Evolutionary conservation across 1,284 basidiomycete species (phyloP).

Genomic region (Microbotryomycetes sp.): DNA sequence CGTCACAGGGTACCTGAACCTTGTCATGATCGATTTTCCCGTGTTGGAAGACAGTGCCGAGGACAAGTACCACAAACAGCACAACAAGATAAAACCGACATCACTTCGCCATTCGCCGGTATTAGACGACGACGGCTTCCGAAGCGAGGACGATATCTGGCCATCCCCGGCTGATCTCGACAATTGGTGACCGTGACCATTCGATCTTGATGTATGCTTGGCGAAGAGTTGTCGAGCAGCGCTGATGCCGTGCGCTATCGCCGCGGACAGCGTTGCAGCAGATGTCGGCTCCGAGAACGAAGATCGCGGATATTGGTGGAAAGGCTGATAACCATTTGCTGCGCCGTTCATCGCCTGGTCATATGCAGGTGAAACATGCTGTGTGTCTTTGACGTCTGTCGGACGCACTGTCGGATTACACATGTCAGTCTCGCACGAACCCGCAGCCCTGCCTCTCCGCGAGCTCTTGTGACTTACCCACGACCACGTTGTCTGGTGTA

Average conservation of each 20-base stretch:
- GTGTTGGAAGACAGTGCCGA: conserved; percentile 85
- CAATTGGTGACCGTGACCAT: too few relatives aligned
- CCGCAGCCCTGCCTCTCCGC: too few relatives aligned
- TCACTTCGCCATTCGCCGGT: neutral
- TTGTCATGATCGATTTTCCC: conserved; percentile 75
- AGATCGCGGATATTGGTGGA: neutral
- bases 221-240: neutral
- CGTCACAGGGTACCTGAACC: conserved; percentile 76
- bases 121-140: too few relatives aligned
- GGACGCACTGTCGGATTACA: neutral
- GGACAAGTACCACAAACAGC: conserved; percentile 64
- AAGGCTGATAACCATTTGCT: neutral
- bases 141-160: too few relatives aligned
- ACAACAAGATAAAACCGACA: conserved; percentile 50
- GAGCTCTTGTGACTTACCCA: neutral
- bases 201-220: too few relatives aligned
- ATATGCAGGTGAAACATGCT: neutral
- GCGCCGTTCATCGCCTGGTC: neutral
- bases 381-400: conserved; percentile 11
- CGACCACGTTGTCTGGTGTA: neutral
- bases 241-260: too few relatives aligned
- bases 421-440: neutral
- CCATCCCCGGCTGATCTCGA: too few relatives aligned
- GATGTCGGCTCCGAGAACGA: too few relatives aligned
- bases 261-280: too few relatives aligned